Conservation (phyloP, 1,139 yeast genomes). For the Yamadazyma siamensis region DNA sequence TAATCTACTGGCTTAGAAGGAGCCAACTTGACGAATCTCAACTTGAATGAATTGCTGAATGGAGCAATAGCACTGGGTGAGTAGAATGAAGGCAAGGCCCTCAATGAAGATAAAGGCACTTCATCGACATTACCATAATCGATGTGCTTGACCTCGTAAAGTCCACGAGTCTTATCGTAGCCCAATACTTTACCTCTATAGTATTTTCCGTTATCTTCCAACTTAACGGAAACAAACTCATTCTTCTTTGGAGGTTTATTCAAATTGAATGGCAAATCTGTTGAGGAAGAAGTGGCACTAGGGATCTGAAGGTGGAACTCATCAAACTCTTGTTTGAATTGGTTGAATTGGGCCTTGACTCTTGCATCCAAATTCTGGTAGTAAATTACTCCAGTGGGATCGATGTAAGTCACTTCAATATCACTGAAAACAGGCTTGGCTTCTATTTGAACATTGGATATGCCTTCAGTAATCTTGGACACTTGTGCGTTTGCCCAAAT, state of each 20-base stretch:
- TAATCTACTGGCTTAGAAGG: constrained; percentile 59
- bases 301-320: constrained; percentile 41
- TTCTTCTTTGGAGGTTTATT: constrained; percentile 49
- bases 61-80: constrained; percentile 40
- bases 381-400: constrained; percentile 45
- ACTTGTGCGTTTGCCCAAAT: constrained; percentile 55
- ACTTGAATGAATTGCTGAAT: constrained; percentile 55
- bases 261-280: constrained; percentile 48
- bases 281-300: constrained; percentile 34
- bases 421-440: constrained; percentile 55
- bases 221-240: constrained; percentile 59
- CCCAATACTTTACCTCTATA: constrained; percentile 58
- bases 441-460: constrained; percentile 21
- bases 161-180: constrained; percentile 45
- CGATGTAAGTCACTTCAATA: constrained; percentile 57
- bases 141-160: constrained; percentile 54
- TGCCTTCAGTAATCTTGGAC: constrained; percentile 28
- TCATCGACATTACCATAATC: constrained; percentile 64
- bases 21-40: constrained; percentile 60
- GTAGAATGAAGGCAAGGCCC: constrained; percentile 56
- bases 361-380: constrained; percentile 46
- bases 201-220: constrained; percentile 51
- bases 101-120: constrained; percentile 44
- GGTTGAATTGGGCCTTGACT: constrained; percentile 30
- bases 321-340: constrained; percentile 47